These are phyloP conservation scores for Ramichloridium luteum DNA, from an alignment of 2,329 filamentous ascomycete species.

Conservation along the genomic window DNA sequence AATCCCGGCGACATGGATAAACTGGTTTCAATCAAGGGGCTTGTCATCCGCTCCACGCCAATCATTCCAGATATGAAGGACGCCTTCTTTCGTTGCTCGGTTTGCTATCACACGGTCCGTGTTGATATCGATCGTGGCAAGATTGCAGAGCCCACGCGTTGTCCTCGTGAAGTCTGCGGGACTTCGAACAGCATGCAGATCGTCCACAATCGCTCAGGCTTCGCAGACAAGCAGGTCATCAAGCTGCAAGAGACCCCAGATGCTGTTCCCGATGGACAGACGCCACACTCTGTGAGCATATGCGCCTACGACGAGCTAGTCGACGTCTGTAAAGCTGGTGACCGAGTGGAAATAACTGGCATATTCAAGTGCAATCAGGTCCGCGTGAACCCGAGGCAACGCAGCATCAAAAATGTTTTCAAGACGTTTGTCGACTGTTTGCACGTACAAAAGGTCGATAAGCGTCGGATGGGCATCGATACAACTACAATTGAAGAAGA, in stretches of 20 bases:
- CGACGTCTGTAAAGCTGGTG: constrained; percentile 95
- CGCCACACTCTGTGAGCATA: constrained; percentile 89
- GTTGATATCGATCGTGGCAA: constrained; percentile 91
- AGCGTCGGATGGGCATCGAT: constrained; percentile 85
- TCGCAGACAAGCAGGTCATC: constrained; percentile 96
- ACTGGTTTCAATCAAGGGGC: constrained; percentile 83
- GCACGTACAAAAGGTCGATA: constrained; percentile 93
- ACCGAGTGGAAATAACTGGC: constrained; percentile 87
- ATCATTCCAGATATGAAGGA: constrained; percentile 99
- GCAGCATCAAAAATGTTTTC: constrained; percentile 87
- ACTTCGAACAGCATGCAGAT: constrained; percentile 96
- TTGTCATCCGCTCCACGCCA: constrained; percentile 89
- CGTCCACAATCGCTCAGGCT: constrained; percentile 86
- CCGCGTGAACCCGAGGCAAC: constrained; percentile 82
- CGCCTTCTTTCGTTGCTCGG: constrained; percentile 90
- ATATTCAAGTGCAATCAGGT: constrained; percentile 94
- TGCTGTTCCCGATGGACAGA: constrained; percentile 86
- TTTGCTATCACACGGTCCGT: constrained; percentile 81
- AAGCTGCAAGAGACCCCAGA: constrained; percentile 97
- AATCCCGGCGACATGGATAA: constrained; percentile 97
- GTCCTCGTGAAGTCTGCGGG: constrained; percentile 68
- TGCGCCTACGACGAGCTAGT: constrained; percentile 96
- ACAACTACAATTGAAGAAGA: constrained; percentile 76
- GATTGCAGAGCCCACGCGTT: constrained; percentile 86
- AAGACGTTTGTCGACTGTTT: constrained; percentile 96